Conservation (phyloP, 305 asterid species). For the Fraxinus ornus region DNA sequence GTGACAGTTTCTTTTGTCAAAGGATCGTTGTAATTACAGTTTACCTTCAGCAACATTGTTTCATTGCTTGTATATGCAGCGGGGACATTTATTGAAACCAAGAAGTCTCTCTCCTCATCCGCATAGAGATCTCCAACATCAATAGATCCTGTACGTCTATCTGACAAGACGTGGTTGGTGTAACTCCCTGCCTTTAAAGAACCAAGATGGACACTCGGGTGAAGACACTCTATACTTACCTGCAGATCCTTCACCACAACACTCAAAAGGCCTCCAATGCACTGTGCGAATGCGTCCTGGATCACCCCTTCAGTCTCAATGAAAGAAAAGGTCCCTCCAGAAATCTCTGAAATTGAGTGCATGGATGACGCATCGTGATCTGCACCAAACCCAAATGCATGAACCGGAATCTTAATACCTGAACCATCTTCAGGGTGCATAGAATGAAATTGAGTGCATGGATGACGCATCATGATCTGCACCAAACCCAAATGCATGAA, state of each 20-base stretch:
- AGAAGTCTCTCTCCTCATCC: conserved; percentile 91
- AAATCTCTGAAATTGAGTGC: no score
- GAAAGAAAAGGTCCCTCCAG: conserved; percentile 93
- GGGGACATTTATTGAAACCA: conserved; percentile 63
- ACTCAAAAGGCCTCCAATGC: conserved; percentile 92
- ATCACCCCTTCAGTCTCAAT: conserved; percentile 82
- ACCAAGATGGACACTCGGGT: conserved; percentile 44
- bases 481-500: conserved; percentile 88
- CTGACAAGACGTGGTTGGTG: conserved; percentile 38
- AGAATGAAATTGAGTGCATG: conserved; percentile 81
- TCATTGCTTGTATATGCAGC: conserved; percentile 39
- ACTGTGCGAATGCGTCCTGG: conserved; percentile 95
- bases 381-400: no score
- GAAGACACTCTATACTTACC: conserved; percentile 46
- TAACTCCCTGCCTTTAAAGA: conserved; percentile 73
- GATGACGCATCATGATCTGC: conserved; percentile 80
- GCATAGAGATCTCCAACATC: conserved; percentile 84
- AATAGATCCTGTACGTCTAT: conserved; percentile 53
- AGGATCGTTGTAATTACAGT: conserved; percentile 65
- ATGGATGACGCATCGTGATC: no score
- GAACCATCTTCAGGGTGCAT: no score
- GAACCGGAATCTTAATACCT: no score
- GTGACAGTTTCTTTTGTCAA: conserved; percentile 55
- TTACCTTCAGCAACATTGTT: conserved; percentile 62
- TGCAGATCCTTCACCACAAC: conserved; percentile 75